Base-by-base conservation (phyloP, 2,329 filamentous ascomycete genomes). In the Nakataea oryzae region DNA sequence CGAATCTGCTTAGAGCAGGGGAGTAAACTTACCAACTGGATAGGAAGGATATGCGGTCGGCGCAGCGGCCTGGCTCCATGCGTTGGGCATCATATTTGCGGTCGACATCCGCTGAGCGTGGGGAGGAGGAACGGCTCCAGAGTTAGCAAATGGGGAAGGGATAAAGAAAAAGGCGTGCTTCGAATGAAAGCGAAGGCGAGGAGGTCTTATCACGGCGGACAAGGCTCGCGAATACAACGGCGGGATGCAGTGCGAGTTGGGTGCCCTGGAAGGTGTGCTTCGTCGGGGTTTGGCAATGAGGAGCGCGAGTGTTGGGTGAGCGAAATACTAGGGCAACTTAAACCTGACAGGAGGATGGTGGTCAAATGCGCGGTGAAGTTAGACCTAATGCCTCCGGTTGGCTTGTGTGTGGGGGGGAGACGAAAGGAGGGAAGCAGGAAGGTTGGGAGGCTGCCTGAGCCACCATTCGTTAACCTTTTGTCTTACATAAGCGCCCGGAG, bases 71-170 rank as follows among this genome's bases (percentile, higher is more conserved):
- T 61, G 59, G 59, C 32, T 55, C 59, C 59, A 61, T 17, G 59
- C 32, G 28, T 61, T 61, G 59, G 59, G 59, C 59, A 61, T 61
- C 59, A 61, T 61, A 17, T 54, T 54, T 12, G 58, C 58, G 47
- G 58, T 41, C 26, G 34, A 60, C 28, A 60, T 29, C 57, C 57
- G 57, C 57, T 26, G 34, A 58, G 30, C 30, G 57, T 24, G 41
- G 17, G 41, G 21, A 50, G 41, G 41, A 47, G 41, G 41, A 7
- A n/a, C 41, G 41, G 24, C 41, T 50, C 41, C 26, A 21, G 26
- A 58, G 29, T 58, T 58, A 30, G 56, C 29, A 29, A n/a, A 56
- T 5, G 12, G 50, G 54, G 54, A 17, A 56, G 41, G 6, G 41
- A 55, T 27, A 55, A 24, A 56, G 41, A 50, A 13, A 50, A 9